These are phyloP conservation scores for Fomitopsis schrenkii DNA, from an alignment of 1,284 basidiomycete species.

Conservation along the genomic window DNA sequence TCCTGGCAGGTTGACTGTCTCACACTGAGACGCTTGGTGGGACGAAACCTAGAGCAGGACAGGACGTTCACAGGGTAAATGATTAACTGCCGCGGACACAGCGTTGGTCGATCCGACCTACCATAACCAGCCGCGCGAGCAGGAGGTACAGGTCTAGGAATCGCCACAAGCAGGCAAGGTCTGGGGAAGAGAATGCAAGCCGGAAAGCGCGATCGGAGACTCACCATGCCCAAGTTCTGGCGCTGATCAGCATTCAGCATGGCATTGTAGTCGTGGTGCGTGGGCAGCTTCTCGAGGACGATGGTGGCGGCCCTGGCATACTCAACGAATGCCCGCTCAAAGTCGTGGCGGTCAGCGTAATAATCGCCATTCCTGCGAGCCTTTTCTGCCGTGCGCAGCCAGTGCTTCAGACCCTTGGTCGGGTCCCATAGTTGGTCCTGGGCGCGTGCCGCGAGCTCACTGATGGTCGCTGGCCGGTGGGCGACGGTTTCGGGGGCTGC, in stretches of 20 bases:
- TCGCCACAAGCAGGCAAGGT: not conserved
- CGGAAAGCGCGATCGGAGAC: conserved; percentile 22
- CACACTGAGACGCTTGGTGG: not conserved
- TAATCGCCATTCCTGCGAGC: conserved; percentile 43
- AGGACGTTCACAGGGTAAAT: too few relatives aligned
- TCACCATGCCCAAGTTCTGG: conserved; percentile 50
- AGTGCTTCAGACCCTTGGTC: conserved; percentile 47
- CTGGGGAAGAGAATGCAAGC: not conserved
- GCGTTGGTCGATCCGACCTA: not conserved
- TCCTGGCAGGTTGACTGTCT: not conserved
- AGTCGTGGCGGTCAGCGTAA: conserved; percentile 39
- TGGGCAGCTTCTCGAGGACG: conserved; percentile 58
- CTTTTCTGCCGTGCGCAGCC: conserved; percentile 50
- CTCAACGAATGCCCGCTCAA: conserved; percentile 54
- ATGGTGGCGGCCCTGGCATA: conserved; percentile 60
- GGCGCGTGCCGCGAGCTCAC: conserved; percentile 51
- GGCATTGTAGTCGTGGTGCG: conserved; percentile 47
- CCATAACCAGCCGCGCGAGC: not conserved
- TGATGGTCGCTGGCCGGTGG: conserved; percentile 38
- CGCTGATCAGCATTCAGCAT: conserved; percentile 43
- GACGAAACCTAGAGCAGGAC: not conserved
- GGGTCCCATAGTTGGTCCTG: conserved; percentile 46
- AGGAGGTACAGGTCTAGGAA: not conserved
- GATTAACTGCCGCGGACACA: not conserved
- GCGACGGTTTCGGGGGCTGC: conserved; percentile 1